Evolutionary conservation across 169 alveolate species (phyloP).

Genomic region (Neospora caninum): DNA sequence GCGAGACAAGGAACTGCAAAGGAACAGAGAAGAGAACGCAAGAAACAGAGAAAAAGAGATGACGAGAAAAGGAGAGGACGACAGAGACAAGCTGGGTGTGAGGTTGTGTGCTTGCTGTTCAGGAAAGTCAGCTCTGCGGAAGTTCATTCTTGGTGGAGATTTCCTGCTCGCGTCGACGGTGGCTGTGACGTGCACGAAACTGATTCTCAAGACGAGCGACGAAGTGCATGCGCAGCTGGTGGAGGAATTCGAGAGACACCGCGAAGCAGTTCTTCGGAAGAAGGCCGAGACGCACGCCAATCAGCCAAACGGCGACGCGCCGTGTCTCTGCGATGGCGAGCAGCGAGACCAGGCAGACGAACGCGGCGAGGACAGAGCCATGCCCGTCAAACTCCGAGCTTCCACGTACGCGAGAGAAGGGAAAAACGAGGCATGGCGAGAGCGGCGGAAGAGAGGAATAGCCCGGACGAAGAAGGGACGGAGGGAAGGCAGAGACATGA

Average conservation of each 20-base stretch:
- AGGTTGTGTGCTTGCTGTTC: neutral
- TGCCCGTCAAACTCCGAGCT: neutral
- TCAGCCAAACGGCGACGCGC: neutral
- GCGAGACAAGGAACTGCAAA: neutral
- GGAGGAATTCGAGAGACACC: neutral
- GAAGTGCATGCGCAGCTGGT: neutral
- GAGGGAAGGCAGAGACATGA: neutral
- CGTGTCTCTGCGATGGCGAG: neutral
- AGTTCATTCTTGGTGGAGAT: constrained; percentile 27
- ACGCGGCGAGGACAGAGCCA: neutral
- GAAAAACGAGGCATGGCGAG: neutral
- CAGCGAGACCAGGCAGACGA: neutral
- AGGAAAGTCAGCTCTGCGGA: neutral
- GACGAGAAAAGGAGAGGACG: neutral
- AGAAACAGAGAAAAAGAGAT: neutral
- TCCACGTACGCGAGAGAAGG: neutral
- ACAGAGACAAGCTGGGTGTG: neutral
- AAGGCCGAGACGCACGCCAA: neutral
- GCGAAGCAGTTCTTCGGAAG: neutral
- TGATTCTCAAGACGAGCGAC: constrained; percentile 9
- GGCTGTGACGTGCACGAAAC: constrained; percentile 9
- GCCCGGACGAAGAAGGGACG: neutral
- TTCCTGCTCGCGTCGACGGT: constrained; percentile 5
- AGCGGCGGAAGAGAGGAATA: neutral
- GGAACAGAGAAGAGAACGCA: neutral